phyloP scores from a whole-genome alignment of 2,329 filamentous ascomycete species.

The Paradendryphiella salina region DNA sequence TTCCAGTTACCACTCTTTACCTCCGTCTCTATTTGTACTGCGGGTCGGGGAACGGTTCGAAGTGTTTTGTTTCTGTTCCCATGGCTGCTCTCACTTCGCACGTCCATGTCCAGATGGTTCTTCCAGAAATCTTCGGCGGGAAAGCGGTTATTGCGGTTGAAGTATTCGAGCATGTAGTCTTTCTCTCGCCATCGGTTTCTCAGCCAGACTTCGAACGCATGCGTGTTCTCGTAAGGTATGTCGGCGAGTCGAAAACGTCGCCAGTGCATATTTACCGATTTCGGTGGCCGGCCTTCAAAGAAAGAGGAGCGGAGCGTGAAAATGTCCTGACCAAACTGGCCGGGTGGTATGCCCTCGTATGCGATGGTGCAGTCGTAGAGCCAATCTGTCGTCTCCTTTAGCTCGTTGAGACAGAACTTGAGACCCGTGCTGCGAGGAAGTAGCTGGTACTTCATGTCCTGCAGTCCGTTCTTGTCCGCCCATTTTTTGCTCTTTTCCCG shows the following conservation, averaged over 20 bases:
- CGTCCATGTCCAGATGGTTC: conserved; percentile 45
- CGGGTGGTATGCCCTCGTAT: conserved; percentile 80
- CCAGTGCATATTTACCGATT: conserved; percentile 97
- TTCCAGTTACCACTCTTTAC: conserved; percentile 56
- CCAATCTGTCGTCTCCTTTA: conserved; percentile 75
- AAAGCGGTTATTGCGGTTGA: conserved; percentile 72
- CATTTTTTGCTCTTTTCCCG: conserved; percentile 71
- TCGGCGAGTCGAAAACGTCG: conserved; percentile 77
- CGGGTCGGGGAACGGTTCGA: conserved; percentile 40
- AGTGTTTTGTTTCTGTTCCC: conserved; percentile 40
- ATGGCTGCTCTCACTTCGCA: conserved; percentile 32
- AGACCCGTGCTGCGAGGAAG: conserved; percentile 80
- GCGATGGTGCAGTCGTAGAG: conserved; percentile 93
- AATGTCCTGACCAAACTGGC: conserved; percentile 82
- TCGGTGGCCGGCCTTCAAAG: conserved; percentile 84
- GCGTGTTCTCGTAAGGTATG: conserved; percentile 75
- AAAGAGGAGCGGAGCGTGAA: conserved; percentile 88
- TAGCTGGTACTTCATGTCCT: conserved; percentile 73
- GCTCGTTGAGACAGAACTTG: conserved; percentile 76
- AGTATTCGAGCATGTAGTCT: conserved; percentile 84
- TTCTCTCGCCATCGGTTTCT: conserved; percentile 89
- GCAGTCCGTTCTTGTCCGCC: conserved; percentile 74
- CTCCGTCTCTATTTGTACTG: conserved; percentile 53
- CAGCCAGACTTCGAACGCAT: conserved; percentile 82
- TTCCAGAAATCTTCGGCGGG: conserved; percentile 65